Base-by-base conservation (phyloP, 2,329 filamentous ascomycete genomes). In the Alternaria sp. region DNA sequence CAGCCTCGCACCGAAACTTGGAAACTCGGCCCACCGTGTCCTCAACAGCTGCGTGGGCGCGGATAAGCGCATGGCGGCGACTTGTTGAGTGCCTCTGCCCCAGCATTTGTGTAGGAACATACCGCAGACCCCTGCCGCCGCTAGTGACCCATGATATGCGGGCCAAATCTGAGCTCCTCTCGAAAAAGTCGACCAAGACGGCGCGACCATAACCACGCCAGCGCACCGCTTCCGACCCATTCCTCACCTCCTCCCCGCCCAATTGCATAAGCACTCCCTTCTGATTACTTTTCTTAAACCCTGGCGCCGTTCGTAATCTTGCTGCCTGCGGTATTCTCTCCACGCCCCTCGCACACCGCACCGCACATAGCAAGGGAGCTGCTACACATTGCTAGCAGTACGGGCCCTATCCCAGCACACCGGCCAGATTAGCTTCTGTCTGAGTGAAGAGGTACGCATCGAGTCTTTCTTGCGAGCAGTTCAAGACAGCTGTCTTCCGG, bases 391-490 rank as follows among this genome's bases (percentile, higher is more conserved):
- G 70, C 64, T 51, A 71, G 74, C 72, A 77, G 74, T 75, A 67
- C 64, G 47, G 51, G 74, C 75, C 50, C 74, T 73, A 64, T 77
- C 77, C 74, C 73, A 40, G 59, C 59, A 62, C 70, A 70, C 70
- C 67, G 67, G 76, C 72, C 67, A 74, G 76, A 80, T 79, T 79
- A 71, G 71, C 67, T 80, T 79, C 77, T 77, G 66, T 71, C 74
- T 64, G 58, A 57, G 54, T 62, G 46, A 57, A 65, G 28, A 69
- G 68, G 68, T 72, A 70, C 62, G 62, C 57, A 68, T 69, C 54
- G 61, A 59, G 68, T 26, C n/a, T 49, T 61, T 64, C 13, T 69
- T 68, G 67, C 66, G 65, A 71, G 62, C 32, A 50, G 52, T 57
- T 56, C 64, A 26, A 28, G 45, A 45, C 36, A 47, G 26, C 36